phyloP scores from a whole-genome alignment of 2,329 filamentous ascomycete species.

The Calonectria henricotiae region DNA sequence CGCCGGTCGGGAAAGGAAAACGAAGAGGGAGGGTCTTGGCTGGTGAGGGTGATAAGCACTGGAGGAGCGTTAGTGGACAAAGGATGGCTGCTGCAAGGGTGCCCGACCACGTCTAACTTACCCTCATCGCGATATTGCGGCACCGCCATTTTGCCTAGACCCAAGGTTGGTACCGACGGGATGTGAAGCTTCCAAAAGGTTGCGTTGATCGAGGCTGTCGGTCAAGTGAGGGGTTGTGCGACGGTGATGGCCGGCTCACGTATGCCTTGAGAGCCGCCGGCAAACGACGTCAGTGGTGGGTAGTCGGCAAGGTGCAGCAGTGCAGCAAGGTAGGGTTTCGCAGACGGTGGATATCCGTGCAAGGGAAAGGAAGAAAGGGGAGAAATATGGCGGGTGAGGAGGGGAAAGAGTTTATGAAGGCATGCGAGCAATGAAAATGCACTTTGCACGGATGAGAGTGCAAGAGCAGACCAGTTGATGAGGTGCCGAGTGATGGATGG shows the following conservation, averaged over 20 bases:
- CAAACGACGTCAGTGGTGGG: conserved; percentile 43
- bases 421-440: conserved; percentile 31
- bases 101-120: conserved; percentile 26
- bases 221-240: conserved; percentile 41
- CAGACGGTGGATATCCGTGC: not conserved
- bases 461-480: conserved; percentile 34
- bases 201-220: conserved; percentile 31
- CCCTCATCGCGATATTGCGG: conserved; percentile 52
- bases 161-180: not conserved
- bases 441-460: conserved; percentile 31
- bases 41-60: conserved; percentile 56
- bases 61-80: conserved; percentile 36
- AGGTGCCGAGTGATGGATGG: conserved; percentile 43
- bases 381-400: not conserved
- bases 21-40: conserved; percentile 43
- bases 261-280: conserved; percentile 38
- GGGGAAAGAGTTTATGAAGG: conserved; percentile 11
- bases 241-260: conserved; percentile 39
- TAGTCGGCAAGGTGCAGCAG: conserved; percentile 25
- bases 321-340: conserved; percentile 19
- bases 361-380: not conserved
- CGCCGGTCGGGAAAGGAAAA: conserved; percentile 51
- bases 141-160: conserved; percentile 42
- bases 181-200: conserved; percentile 20
- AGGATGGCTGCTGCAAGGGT: conserved; percentile 6